Evolutionary conservation across 306 rosid genomes (phyloP).

Genomic region (Sechiopsis laciniata): DNA sequence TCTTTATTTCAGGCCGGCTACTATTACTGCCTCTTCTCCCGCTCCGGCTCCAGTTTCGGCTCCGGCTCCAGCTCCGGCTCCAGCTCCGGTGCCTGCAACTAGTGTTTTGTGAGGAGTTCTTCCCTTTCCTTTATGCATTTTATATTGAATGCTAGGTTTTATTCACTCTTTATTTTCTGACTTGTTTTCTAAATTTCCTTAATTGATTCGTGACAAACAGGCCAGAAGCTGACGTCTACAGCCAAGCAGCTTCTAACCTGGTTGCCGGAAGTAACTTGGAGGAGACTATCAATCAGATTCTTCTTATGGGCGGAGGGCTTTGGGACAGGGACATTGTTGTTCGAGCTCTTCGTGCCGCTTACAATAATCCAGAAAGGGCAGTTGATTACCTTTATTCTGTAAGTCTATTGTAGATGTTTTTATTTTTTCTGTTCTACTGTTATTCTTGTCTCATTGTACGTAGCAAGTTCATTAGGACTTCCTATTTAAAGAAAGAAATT

Average conservation of each 20-base stretch:
- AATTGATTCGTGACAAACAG: conserved; percentile 47
- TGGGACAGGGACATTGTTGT: conserved; percentile 92
- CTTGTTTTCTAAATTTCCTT: background rate
- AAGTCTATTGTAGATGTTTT: conserved; percentile 27
- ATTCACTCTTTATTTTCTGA: background rate
- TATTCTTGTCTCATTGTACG: background rate
- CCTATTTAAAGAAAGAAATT: background rate
- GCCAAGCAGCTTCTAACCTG: conserved; percentile 82
- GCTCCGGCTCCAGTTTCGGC: conserved; percentile 18
- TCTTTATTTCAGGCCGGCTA: conserved; percentile 15
- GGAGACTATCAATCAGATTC: conserved; percentile 66
- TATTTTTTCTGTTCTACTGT: background rate
- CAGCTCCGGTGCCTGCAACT: conserved; percentile 20
- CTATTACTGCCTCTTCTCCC: background rate
- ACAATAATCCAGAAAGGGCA: conserved; percentile 91
- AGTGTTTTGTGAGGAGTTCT: conserved; percentile 37
- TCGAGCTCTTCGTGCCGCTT: conserved; percentile 91
- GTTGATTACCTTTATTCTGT: conserved; percentile 86
- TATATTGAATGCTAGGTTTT: background rate
- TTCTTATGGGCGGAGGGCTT: conserved; percentile 84
- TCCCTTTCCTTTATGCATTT: conserved; percentile 10
- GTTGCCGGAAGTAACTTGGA: conserved; percentile 85
- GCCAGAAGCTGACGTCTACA: conserved; percentile 51
- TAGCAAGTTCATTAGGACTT: background rate
- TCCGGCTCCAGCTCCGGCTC: conserved; percentile 25